Base-by-base conservation (phyloP, 805 yeast genomes). In the Metschnikowia reukaufii region DNA sequence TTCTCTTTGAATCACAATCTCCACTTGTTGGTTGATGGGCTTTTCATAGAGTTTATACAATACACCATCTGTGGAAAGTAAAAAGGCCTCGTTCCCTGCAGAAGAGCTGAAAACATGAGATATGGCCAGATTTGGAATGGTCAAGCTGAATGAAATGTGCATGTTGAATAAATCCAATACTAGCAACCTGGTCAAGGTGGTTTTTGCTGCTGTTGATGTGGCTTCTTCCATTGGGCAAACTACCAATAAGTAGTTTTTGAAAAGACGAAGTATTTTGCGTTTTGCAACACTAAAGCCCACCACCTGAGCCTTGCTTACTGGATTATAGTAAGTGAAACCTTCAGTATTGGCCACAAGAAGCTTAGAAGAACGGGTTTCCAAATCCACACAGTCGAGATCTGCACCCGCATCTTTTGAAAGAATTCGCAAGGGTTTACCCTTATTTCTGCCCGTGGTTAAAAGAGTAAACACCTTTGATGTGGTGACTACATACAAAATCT, bases 371-470 rank as follows among this genome's bases (percentile, higher is more conserved):
- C 64, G 65, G 1, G 64, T 52, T 10, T 74, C 77, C 23, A 78
- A 50, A 44, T 66, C 77, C 30, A 69, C 60, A 56, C 84, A 78
- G 48, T 76, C 68, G 36, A 81, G 65, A 52, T 77, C 80, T 3
- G 75, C 75, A 1, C 86, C 85, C 7, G 55, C 45, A 41, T 65
- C 67, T 17, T 65, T 71, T 16, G 80, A 77, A n/a, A 81, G 62
- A 2, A 76, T 49, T 36, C 70, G 63, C 18, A 67, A 64, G 1
- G 86, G 84, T 45, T 79, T 78, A 0, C 91, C 88, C 40, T 81
- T 82, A 61, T 86, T 86, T 59, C 88, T 75, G 0, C 96, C 96
- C 1, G 83, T 77, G 0, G 97, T 89, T 12, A 83, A 77, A 9
- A 90, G 80, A 0, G 90, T 77, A 39, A 89, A 63, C 1, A 90